Evolutionary conservation across 768 basidiomycete species (phyloP).

Genomic region (Mycena rosella): DNA sequence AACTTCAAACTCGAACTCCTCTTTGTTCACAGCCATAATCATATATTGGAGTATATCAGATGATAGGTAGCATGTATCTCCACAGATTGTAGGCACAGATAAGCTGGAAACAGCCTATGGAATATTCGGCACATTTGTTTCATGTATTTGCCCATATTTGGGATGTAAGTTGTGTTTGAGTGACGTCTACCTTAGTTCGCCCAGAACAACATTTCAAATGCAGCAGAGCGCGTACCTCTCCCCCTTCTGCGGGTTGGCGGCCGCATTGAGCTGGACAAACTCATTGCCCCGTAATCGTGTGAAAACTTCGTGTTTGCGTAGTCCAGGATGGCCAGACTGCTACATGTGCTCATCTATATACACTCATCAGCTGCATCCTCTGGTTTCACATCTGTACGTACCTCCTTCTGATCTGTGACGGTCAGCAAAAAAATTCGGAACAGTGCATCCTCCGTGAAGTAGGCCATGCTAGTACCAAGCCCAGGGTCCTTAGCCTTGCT

Average conservation of each 20-base stretch:
- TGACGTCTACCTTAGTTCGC: too few relatives aligned
- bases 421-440: slow-evolving; percentile 2
- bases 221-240: slow-evolving; percentile 13
- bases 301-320: background rate
- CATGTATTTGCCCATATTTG: too few relatives aligned
- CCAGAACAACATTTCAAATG: background rate
- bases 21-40: too few relatives aligned
- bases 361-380: background rate
- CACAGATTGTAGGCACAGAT: too few relatives aligned
- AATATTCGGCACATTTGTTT: too few relatives aligned
- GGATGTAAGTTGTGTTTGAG: too few relatives aligned
- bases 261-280: background rate
- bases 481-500: background rate
- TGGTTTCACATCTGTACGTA: background rate
- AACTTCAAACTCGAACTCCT: too few relatives aligned
- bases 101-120: too few relatives aligned
- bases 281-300: background rate
- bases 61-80: too few relatives aligned
- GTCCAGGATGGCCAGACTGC: background rate
- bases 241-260: slow-evolving; percentile 19
- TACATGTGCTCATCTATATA: background rate
- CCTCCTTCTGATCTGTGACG: slow-evolving; percentile 5
- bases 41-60: too few relatives aligned
- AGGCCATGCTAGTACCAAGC: background rate
- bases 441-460: background rate